These are phyloP conservation scores for Phtheirospermum japonicum DNA, from an alignment of 257 asterid genomes.

Conservation along the genomic window DNA sequence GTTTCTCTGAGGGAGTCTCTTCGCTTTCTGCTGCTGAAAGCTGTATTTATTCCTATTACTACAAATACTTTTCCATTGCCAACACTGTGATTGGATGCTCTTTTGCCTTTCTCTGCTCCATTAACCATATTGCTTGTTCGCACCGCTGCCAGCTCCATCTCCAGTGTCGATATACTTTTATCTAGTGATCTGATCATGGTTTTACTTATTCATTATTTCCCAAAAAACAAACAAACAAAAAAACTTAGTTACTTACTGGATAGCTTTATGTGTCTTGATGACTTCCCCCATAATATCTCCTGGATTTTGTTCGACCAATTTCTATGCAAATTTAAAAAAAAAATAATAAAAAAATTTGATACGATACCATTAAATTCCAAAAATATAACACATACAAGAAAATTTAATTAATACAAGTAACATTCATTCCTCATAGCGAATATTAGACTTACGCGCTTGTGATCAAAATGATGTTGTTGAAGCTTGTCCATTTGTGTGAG, in stretches of 20 bases:
- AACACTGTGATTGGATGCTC: conserved; percentile 29
- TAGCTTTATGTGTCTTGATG: conserved; percentile 56
- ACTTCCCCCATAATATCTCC: conserved; percentile 51
- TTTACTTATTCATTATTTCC: conserved; percentile 30
- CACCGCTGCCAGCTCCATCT: too few relatives aligned
- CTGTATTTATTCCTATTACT: conserved; percentile 71
- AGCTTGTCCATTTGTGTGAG: conserved; percentile 24
- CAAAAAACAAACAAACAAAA: neutral
- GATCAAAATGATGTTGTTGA: conserved; percentile 35
- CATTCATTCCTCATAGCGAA: neutral
- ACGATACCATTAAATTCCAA: neutral
- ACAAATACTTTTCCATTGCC: conserved; percentile 39
- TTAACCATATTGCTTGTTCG: conserved; percentile 37
- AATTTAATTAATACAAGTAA: neutral
- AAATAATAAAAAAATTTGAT: neutral
- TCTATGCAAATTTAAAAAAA: conserved; percentile 32
- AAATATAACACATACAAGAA: too few relatives aligned
- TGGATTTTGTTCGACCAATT: conserved; percentile 38
- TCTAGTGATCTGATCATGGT: too few relatives aligned
- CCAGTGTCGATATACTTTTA: too few relatives aligned
- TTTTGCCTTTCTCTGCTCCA: conserved; percentile 45
- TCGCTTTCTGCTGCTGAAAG: conserved; percentile 64
- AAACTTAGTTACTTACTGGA: conserved; percentile 39
- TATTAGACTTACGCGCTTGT: conserved; percentile 45
- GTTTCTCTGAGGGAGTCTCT: conserved; percentile 66